These are phyloP conservation scores for Pinus tabuliformis DNA, from an alignment of 75 land plant genomes.

Conservation along the genomic window DNA sequence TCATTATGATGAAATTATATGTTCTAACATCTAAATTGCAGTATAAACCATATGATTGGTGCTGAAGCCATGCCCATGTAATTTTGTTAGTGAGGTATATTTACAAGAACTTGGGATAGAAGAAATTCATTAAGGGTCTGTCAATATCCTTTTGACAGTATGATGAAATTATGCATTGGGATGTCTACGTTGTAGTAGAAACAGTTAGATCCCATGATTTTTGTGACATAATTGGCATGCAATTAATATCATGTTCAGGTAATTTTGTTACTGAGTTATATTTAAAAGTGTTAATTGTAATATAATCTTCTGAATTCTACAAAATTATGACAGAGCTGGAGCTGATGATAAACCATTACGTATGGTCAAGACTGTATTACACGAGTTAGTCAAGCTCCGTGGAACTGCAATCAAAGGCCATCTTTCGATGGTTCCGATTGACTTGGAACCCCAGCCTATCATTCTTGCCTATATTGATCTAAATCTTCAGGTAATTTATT, in stretches of 20 bases:
- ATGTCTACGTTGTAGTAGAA: too few relatives aligned
- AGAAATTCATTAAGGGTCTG: too few relatives aligned
- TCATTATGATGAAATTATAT: too few relatives aligned
- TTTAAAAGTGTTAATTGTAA: not conserved
- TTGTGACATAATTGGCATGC: not conserved
- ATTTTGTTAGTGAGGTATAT: too few relatives aligned
- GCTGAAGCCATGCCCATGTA: too few relatives aligned
- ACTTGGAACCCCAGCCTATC: conserved; percentile 95
- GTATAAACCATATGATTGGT: not conserved
- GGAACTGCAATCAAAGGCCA: conserved; percentile 99
- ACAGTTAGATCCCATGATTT: not conserved
- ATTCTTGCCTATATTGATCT: conserved; percentile 99
- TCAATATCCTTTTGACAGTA: too few relatives aligned
- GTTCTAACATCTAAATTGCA: too few relatives aligned
- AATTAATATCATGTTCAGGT: not conserved
- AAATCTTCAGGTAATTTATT: conserved; percentile 77
- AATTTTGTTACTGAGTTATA: not conserved
- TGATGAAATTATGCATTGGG: too few relatives aligned
- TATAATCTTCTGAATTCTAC: not conserved
- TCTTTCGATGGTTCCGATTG: conserved; percentile 98
- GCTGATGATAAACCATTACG: conserved; percentile 99
- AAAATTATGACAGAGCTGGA: conserved; percentile 66
- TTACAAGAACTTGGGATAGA: too few relatives aligned
- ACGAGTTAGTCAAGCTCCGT: conserved; percentile 97
- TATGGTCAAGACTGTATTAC: conserved; percentile 98